Conservation (phyloP, 176 grass and related monocot genomes). For the Oryza officinalis region DNA sequence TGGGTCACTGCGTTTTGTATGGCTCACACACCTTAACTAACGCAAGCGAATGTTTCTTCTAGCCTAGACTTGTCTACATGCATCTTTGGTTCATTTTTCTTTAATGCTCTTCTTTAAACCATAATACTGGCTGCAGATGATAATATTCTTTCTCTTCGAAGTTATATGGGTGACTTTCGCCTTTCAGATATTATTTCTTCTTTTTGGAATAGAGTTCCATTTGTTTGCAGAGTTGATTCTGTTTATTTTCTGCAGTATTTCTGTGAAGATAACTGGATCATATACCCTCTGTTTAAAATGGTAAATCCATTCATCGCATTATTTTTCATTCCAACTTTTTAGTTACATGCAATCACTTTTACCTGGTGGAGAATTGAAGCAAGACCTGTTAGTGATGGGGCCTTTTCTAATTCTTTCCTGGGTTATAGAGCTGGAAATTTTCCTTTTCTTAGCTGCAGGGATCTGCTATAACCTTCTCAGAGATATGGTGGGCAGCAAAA, state of each 20-base stretch:
- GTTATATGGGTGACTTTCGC: background rate
- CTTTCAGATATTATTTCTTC: constrained; percentile 14
- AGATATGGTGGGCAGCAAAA: constrained; percentile 34
- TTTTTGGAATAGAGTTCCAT: constrained; percentile 1
- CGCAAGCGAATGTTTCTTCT: background rate
- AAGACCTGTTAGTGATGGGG: constrained; percentile 1
- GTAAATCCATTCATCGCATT: background rate
- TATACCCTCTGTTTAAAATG: background rate
- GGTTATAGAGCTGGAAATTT: background rate
- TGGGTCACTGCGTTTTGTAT: background rate
- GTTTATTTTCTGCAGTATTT: background rate
- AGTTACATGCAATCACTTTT: background rate
- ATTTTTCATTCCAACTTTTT: background rate
- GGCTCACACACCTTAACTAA: background rate
- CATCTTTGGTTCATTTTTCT: background rate
- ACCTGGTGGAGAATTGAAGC: background rate
- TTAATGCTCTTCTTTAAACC: background rate
- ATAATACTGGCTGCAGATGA: background rate
- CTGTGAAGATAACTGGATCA: background rate
- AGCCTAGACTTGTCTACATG: constrained; percentile 10
- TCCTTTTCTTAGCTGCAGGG: constrained; percentile 6
- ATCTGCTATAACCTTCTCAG: constrained; percentile 25
- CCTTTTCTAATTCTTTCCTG: constrained; percentile 15
- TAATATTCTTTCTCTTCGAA: background rate
- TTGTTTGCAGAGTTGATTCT: background rate